Base-by-base conservation (phyloP, 352 stramenopile species). In the Blastocystis sp. region DNA sequence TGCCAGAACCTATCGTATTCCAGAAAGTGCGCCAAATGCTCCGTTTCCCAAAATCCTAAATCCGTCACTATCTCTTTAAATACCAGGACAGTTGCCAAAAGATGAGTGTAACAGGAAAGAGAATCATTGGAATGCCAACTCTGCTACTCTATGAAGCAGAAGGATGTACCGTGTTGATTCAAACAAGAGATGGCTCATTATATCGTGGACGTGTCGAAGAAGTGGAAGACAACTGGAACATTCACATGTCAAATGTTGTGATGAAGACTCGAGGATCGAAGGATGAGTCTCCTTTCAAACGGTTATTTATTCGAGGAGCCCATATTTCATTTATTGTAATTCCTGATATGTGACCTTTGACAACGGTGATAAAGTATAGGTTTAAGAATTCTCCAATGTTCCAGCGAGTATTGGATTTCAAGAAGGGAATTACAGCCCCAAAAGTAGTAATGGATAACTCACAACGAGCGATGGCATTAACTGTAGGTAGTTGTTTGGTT, bases 51-150 rank as follows among this genome's bases (percentile, higher is more conserved):
- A 66, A 66, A 17, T 13, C 24, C 24, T 66, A 66, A 66, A 66
- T 66, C 27, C 24, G 17, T 37, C 33, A 66, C 33, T 66, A 0
- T 66, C 33, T 66, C 58, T 37, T 27, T 64, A 35, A 11, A 2
- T 35, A 11, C n/a, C 6, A 11, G 11, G 40, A 48, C 40, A 48
- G 9, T 48, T 48, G 9, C 9, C 40, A 2, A 17, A 33, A 3
- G 3, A 89, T 89, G 78, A 89, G 78, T 78, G 78, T 89, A 48
- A 78, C 78, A 62, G 78, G 78, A 79, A 76, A 79, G 60, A 89
- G 78, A 78, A 89, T 89, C 17, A 69, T 89, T n/a, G 78, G 78
- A 30, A 76, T 89, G 42, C 78, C 78, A 22, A 89, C 78, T 9
- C 56, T 89, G 24, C 40, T 89, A 4, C 78, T 89, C 17, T 89